Percentiles rank a stretch among this genome's conserved stretches.
phyloP scores from a whole-genome alignment of 2,329 filamentous ascomycete genomes.

The Fusarium neocosmosporiellum region DNA sequence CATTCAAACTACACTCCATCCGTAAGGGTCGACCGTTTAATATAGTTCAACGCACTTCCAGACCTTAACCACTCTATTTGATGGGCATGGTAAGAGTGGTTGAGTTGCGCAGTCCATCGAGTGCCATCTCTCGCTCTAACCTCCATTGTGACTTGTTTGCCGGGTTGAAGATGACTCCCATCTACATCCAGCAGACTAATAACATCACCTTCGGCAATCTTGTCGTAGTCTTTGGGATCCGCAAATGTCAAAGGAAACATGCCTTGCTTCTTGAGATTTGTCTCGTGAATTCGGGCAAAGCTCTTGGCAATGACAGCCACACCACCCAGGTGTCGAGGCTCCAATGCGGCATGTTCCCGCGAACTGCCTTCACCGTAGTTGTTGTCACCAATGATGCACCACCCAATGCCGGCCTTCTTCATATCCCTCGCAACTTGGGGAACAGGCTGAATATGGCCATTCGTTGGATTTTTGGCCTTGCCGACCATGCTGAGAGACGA shows the following conservation, averaged over 20 bases:
- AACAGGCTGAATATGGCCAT: constrained; percentile 27
- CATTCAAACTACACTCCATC: not conserved
- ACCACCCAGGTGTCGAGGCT: constrained; percentile 86
- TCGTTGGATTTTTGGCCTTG: not conserved
- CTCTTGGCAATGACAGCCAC: constrained; percentile 83
- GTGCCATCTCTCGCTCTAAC: constrained; percentile 1
- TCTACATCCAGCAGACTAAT: constrained; percentile 19
- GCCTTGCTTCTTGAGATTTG: constrained; percentile 89
- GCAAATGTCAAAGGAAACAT: constrained; percentile 70
- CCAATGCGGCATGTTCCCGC: constrained; percentile 87
- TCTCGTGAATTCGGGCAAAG: constrained; percentile 92
- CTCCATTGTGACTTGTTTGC: constrained; percentile 22
- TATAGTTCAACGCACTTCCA: constrained; percentile 24
- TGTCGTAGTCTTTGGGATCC: constrained; percentile 80
- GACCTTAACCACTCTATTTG: constrained; percentile 24
- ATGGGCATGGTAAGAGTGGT: constrained; percentile 22
- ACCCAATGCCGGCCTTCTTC: constrained; percentile 36
- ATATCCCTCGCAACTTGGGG: constrained; percentile 44
- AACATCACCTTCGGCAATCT: constrained; percentile 58
- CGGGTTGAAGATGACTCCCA: constrained; percentile 4
- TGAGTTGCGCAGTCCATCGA: constrained; percentile 15
- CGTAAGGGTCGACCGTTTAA: constrained; percentile 9
- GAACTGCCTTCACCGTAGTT: constrained; percentile 88
- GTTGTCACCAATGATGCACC: constrained; percentile 49
- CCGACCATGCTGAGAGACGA: not conserved